A percentile compares a stretch with the other conserved stretches of the same genome.
Conservation (phyloP, 257 asterid species). For the Ligustrum vulgare region DNA sequence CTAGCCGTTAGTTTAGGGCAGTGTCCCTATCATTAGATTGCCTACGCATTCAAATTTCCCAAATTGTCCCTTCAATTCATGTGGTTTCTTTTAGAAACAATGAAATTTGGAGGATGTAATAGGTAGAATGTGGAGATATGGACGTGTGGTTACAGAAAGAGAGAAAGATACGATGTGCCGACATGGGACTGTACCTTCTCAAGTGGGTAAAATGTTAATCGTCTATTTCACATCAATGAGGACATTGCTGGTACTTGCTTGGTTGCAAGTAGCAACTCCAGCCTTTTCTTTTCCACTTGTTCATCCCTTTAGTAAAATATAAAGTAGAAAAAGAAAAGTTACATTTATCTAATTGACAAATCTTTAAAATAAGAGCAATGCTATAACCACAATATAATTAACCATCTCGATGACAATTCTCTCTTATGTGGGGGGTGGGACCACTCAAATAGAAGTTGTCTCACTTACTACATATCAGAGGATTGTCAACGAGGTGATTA, state of each 20-base stretch:
- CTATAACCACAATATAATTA: too few species aligned
- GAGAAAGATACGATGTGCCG: slow-evolving; percentile 62
- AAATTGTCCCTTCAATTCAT: slow-evolving; percentile 6
- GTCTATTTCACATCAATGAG: slow-evolving; percentile 51
- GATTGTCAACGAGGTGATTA: too few species aligned
- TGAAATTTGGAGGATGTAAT: slow-evolving; percentile 20
- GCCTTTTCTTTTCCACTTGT: slow-evolving; percentile 32
- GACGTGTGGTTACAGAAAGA: slow-evolving; percentile 42
- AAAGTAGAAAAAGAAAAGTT: not conserved
- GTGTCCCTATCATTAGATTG: slow-evolving; percentile 40
- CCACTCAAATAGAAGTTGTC: too few species aligned
- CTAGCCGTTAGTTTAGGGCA: slow-evolving; percentile 49
- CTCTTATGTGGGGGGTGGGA: too few species aligned
- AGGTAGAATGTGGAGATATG: slow-evolving; percentile 33
- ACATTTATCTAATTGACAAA: too few species aligned
- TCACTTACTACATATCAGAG: too few species aligned
- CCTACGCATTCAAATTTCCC: not conserved
- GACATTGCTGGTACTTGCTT: too few species aligned
- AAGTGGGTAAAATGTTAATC: slow-evolving; percentile 61
- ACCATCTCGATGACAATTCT: too few species aligned
- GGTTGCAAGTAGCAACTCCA: too few species aligned
- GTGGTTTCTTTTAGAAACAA: slow-evolving; percentile 6
- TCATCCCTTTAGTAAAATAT: not conserved
- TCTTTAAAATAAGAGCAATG: too few species aligned
- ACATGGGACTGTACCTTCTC: slow-evolving; percentile 48